Base-by-base conservation (phyloP, 2,329 filamentous ascomycete species). In the Ilyonectria sp. region DNA sequence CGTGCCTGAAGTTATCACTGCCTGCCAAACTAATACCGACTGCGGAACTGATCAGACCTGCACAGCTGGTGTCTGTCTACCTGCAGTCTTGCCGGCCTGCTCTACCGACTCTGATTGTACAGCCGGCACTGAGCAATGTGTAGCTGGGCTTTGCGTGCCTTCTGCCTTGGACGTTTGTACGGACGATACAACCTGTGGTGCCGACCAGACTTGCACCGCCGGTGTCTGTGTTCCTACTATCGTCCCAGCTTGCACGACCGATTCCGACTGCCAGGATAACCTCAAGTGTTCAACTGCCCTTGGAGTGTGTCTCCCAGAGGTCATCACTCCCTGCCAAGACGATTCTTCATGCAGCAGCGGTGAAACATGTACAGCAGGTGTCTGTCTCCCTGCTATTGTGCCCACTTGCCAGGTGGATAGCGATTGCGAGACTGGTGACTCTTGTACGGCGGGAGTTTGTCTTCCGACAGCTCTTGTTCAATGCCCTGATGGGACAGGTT, bases 151-250 rank as follows among this genome's bases (percentile, higher is more conserved):
- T 6, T 66, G 63, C 11, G 26, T 52, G 10, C 37, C 55, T 19
- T 53, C 52, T 7, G 37, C 57, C 2, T 58, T 15, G 8, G 46
- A 58, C 8, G 58, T 46, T 26, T 63, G 61, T 35, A 35, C 61
- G 2, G 35, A 37, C 29, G 29, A n/a, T 9, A 33, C 31, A 19
- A 43, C 26, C 9, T 65, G 63, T 13, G 10, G n/a, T 4, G 19
- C 19, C 1, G 44, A 17, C 15, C 43, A 60, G 9, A 49, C 43
- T 2, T 65, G 63, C 19, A 56, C 56, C 6, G 63, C 29, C 2
- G 63, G 63, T n/a, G 23, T 61, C 8, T 65, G 63, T 10, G 6
- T 65, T 1, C 31, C 63, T 2, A 52, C n/a, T 5, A 23, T 31
- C 6, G 31, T 61, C 3, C 63, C 63, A 3, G 9, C 19, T 11